A percentile compares a stretch with the other conserved stretches of the same genome.
phyloP scores from a whole-genome alignment of 768 basidiomycete species.

The Hericium coralloides region DNA sequence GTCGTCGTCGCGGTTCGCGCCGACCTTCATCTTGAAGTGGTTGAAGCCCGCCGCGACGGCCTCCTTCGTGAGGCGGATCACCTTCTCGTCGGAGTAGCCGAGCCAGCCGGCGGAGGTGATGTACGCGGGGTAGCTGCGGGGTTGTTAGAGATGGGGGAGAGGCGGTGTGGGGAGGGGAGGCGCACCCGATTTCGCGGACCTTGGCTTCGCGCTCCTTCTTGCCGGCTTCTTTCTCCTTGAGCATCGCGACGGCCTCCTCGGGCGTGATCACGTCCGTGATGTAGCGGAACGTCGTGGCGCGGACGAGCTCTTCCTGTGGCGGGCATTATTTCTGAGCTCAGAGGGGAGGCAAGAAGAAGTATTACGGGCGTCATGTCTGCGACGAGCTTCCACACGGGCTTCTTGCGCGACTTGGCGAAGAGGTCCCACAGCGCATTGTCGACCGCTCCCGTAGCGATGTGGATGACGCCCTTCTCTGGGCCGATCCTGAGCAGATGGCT shows the following conservation, averaged over 20 bases:
- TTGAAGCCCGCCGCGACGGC: conserved; percentile 86
- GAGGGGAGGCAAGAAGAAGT: not conserved
- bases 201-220: conserved; percentile 74
- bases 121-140: conserved; percentile 78
- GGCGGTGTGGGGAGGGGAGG: not conserved
- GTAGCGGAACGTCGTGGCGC: conserved; percentile 74
- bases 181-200: conserved; percentile 61
- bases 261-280: conserved; percentile 90
- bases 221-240: conserved; percentile 65
- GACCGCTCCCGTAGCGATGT: conserved; percentile 81
- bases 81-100: conserved; percentile 90
- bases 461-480: conserved; percentile 93
- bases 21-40: conserved; percentile 99
- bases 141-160: not conserved
- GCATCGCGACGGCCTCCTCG: conserved; percentile 79
- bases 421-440: conserved; percentile 95
- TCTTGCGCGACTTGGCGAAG: conserved; percentile 68
- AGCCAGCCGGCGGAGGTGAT: conserved; percentile 93
- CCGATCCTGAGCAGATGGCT: conserved; percentile 51
- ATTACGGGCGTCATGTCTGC: conserved; percentile 79
- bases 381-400: conserved; percentile 92
- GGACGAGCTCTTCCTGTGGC: conserved; percentile 66
- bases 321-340: not conserved
- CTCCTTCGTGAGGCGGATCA: conserved; percentile 77
- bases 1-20: conserved; percentile 73